Evolutionary conservation across 2,329 filamentous ascomycete species (phyloP), one percentile per base, ranked within the genome.

Genomic region (Penicillium expansum): DNA sequence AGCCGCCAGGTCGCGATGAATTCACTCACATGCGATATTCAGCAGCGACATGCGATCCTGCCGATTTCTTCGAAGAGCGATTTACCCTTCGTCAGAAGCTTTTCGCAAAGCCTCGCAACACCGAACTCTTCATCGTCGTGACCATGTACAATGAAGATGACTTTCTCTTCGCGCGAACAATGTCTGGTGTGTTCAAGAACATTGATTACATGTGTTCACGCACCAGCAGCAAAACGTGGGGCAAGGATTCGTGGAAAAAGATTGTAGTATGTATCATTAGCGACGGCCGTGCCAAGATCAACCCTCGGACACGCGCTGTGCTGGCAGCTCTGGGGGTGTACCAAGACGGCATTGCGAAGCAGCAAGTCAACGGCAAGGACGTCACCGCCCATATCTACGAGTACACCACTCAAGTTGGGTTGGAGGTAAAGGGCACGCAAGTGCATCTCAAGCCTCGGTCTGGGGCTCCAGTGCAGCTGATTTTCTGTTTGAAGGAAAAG

Each of bases 71-170:
- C 71, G 86, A 91, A 4, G 86, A 92, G 68, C 90, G 93, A 59
- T 97, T 97, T 67, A 97, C 93, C 0, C 77, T 97, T 57, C 89
- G 93, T 61, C 93, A 97, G 76, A 88, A 86, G 71, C 84, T 97
- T 24, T 97, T 97, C 71, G 91, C 91, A 55, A 97, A 96, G 74
- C 89, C 91, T 4, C 83, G 93, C 53, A 90, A 96, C 70, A 97
- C 93, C 0, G 93, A 97, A 77, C 80, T 97, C 1, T 97, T 97
- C 75, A 96, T 97, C 68, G 93, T 92, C 33, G 86, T 97, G 52
- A 97, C 93, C 56, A 97, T 97, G 93, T 99, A 99, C 80, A 99
- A 99, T 71, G 94, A 99, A 71, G 93, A 99, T 73, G 94, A 99
- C 68, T 87, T 97, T 63, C 81, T 97, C 58, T 97, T 99, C 71